Evolutionary conservation across 2,329 filamentous ascomycete species (phyloP).

Genomic region (Pseudocercospora pini-densiflorae): DNA sequence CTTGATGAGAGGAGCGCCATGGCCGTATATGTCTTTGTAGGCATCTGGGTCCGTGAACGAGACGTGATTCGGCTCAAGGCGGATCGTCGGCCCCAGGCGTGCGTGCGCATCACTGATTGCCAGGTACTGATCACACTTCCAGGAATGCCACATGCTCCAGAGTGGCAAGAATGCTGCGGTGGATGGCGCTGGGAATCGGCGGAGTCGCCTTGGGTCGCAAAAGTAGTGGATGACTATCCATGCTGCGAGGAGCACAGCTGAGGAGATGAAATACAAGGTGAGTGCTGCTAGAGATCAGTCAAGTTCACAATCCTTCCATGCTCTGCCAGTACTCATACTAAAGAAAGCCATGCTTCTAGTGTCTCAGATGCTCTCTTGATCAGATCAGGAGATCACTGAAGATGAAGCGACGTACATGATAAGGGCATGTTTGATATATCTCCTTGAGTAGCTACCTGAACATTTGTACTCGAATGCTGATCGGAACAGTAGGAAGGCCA

Average conservation of each 20-base stretch:
- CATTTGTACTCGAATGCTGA: too few relatives aligned
- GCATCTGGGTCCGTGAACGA: background rate
- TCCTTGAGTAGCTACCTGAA: too few relatives aligned
- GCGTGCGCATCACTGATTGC: background rate
- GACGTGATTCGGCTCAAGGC: background rate
- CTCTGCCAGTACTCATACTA: background rate
- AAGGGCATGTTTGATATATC: too few relatives aligned
- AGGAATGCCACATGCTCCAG: background rate
- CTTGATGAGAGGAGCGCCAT: background rate
- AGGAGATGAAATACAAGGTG: background rate
- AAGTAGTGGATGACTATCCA: background rate
- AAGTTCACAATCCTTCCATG: too few relatives aligned
- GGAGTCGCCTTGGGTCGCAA: background rate
- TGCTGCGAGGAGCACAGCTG: background rate
- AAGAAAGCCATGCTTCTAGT: background rate
- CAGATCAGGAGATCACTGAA: too few relatives aligned
- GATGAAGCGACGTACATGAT: too few relatives aligned
- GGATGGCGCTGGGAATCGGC: background rate
- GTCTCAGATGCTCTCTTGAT: too few relatives aligned
- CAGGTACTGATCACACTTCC: background rate
- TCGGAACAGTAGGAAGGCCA: background rate
- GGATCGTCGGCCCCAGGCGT: background rate
- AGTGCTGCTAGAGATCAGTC: background rate
- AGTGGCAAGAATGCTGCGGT: background rate
- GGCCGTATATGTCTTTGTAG: background rate